A percentile compares a stretch with the other conserved stretches of the same genome.
These are phyloP conservation scores for Cichorium intybus DNA, from an alignment of 140 eudicot genomes.

Conservation along the genomic window DNA sequence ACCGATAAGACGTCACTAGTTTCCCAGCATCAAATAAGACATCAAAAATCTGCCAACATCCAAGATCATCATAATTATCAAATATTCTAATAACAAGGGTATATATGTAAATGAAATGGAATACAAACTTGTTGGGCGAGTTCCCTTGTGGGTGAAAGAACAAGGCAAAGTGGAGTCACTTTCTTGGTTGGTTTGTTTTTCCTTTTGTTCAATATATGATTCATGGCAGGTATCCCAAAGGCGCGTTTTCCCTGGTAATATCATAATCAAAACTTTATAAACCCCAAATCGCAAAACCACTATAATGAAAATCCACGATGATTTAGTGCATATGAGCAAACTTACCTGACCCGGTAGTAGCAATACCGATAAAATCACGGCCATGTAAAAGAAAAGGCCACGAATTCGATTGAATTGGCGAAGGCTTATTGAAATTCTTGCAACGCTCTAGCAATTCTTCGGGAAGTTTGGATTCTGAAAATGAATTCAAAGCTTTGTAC, in stretches of 20 bases:
- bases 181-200: conserved; percentile 49
- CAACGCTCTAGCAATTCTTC: conserved; percentile 69
- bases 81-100: background rate
- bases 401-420: conserved; percentile 91
- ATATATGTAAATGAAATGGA: background rate
- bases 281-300: background rate
- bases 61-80: background rate
- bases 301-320: background rate
- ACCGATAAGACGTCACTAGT: conserved; percentile 66
- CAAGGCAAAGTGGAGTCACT: conserved; percentile 79
- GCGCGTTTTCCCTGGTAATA: conserved; percentile 81
- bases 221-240: conserved; percentile 90
- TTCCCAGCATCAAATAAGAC: conserved; percentile 85
- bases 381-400: conserved; percentile 89
- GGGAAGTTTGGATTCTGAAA: conserved; percentile 64
- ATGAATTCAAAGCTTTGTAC: conserved; percentile 57
- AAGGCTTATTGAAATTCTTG: conserved; percentile 76
- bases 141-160: conserved; percentile 93
- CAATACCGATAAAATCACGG: conserved; percentile 95
- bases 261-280: conserved; percentile 6
- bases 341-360: conserved; percentile 93
- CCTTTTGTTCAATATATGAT: conserved; percentile 66
- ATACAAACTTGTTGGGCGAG: conserved; percentile 91
- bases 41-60: conserved; percentile 68
- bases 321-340: background rate